Conservation (phyloP, 495 filamentous ascomycete genomes). For the Jackrogersella multiformis region DNA sequence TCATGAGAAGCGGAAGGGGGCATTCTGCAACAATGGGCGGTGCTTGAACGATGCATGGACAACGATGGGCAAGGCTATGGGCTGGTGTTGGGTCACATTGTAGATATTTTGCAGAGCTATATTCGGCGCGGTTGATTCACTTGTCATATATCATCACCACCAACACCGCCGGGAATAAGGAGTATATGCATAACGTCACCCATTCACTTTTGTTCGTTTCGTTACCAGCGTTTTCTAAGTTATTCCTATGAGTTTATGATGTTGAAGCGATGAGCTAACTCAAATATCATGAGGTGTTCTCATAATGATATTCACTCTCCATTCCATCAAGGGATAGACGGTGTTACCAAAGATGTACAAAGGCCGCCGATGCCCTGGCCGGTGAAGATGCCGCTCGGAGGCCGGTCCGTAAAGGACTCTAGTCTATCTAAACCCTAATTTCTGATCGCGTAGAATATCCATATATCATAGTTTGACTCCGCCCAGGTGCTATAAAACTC, state of each 20-base stretch:
- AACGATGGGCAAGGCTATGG: conserved; percentile 12
- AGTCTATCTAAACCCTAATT: no score
- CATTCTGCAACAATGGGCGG: conserved; percentile 12
- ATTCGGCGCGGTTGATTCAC: neutral
- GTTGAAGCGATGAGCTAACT: neutral
- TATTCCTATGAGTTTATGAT: neutral
- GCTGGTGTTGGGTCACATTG: conserved; percentile 28
- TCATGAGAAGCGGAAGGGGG: conserved; percentile 19
- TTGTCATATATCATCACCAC: conserved; percentile 20
- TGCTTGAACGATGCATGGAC: conserved; percentile 33
- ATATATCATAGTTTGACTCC: no score
- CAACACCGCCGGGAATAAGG: neutral
- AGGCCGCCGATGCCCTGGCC: conserved; percentile 47
- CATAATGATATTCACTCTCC: neutral
- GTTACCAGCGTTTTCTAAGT: no score
- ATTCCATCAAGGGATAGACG: conserved; percentile 3
- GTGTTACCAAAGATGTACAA: conserved; percentile 35
- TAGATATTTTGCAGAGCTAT: conserved; percentile 23
- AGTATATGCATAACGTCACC: conserved; percentile 16
- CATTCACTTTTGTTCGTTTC: neutral
- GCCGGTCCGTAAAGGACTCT: no score
- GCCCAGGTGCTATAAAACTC: no score
- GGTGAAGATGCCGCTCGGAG: conserved; percentile 34
- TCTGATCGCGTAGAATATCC: no score
- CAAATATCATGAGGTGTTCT: neutral